Conservation (phyloP, 2,329 filamentous ascomycete species). For the Leptographium wingfieldii region DNA sequence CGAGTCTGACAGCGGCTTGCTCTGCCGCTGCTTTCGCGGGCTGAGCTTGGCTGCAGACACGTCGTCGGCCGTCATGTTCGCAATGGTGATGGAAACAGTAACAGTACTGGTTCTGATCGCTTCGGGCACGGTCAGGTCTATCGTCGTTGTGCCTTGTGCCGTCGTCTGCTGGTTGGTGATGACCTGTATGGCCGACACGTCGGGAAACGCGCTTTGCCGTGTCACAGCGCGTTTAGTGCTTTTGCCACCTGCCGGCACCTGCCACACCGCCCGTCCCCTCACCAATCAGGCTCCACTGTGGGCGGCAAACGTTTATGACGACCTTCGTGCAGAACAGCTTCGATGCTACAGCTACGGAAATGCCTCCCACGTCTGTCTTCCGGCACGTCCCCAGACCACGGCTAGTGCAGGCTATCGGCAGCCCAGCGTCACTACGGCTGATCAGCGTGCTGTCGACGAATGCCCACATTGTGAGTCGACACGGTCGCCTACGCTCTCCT, state of each 20-base stretch:
- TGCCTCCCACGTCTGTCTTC: conserved; percentile 13
- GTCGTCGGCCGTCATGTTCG: conserved; percentile 14
- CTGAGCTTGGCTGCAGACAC: conserved; percentile 12
- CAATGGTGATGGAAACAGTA: conserved; percentile 9
- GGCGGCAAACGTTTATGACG: conserved; percentile 4
- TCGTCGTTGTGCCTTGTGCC: not conserved
- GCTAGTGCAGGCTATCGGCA: conserved; percentile 9
- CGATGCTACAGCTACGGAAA: no score
- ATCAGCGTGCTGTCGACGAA: conserved; percentile 38
- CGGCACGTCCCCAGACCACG: conserved; percentile 13
- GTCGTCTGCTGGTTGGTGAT: not conserved
- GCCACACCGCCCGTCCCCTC: conserved; percentile 8
- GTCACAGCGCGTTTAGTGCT: not conserved
- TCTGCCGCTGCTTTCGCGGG: conserved; percentile 16
- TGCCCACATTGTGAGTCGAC: conserved; percentile 33
- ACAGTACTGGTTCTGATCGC: not conserved
- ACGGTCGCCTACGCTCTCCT: not conserved
- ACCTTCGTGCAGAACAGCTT: not conserved
- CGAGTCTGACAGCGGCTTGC: conserved; percentile 21
- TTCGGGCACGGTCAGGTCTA: not conserved
- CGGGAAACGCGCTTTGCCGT: conserved; percentile 5
- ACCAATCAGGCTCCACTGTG: not conserved
- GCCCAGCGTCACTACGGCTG: conserved; percentile 15
- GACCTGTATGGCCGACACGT: conserved; percentile 9
- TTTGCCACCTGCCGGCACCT: not conserved